Evolutionary conservation across 306 rosid species (phyloP), one percentile per base, ranked within the genome.

Genomic region (Cicer bijugum): DNA sequence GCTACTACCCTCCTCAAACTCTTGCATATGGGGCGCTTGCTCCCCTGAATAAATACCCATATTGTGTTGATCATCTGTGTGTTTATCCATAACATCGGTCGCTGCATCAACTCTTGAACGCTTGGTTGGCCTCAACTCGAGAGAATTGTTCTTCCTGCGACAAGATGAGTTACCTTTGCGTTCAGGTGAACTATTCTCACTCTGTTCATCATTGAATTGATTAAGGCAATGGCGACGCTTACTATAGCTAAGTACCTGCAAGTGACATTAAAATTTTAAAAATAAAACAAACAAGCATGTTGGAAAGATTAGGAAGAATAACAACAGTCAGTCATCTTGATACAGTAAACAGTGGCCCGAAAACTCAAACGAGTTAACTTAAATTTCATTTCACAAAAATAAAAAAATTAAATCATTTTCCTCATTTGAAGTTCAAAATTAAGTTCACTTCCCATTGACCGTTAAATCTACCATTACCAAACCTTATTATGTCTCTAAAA

Each of bases 191-290:
- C 59, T 78, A 71, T 77, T 62, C 61, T 68, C 88, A 62, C 69
- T 78, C 8, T 53, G 65, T 12, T 80, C 80, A 79, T 74, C 88
- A 50, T 84, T 82, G 46, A 70, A 79, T 40, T 81, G 85, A 63
- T 82, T 79, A 40, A 85, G 83, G 45, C 82, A 85, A 60, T 71
- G 83, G 15, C 84, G 91, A 43, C 88, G 84, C 82, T 81, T 90
- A 69, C 86, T 86, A 72, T 74, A 80, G 12, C 92, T 90, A 78
- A 88, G 95, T 77, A 94, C 98, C 98, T 94, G 84, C 66, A 71
- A 80, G 68, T 78, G 76, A 39, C 63, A 79, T 56, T 35, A 37
- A 50, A 60, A 20, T 71, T 50, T 12, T 59, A 55, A 35, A 45
- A 43, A 10, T 53, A 48, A 35, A 45, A 44, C 39, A 28, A 69